phyloP scores from a whole-genome alignment of 371 early-diverging fungal species.

The Mortierella sp. region DNA sequence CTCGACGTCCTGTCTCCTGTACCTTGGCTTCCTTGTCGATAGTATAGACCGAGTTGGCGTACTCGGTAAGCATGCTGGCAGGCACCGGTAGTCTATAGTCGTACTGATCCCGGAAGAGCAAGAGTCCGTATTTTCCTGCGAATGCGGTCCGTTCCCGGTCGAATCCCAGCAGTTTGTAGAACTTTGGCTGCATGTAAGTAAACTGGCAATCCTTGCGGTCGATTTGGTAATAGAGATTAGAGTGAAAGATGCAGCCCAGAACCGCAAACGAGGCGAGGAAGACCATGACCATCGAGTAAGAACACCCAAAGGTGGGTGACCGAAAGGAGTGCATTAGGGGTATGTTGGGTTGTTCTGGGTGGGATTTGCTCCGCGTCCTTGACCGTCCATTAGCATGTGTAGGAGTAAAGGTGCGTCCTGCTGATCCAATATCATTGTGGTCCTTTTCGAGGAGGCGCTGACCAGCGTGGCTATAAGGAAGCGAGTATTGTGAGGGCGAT shows the following conservation, averaged over 20 bases:
- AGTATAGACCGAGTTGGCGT: conserved; percentile 28
- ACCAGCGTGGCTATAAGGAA: conserved; percentile 36
- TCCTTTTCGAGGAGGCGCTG: conserved; percentile 22
- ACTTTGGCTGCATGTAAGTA: conserved; percentile 88
- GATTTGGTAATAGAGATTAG: conserved; percentile 72
- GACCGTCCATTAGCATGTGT: conserved; percentile 23
- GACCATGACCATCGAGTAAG: conserved; percentile 34
- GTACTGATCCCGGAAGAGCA: conserved; percentile 86
- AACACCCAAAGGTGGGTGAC: conserved; percentile 47
- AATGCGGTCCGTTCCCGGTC: conserved; percentile 82
- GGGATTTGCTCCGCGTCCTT: conserved; percentile 52
- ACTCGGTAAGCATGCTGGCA: conserved; percentile 36
- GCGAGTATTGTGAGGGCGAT: conserved; percentile 42
- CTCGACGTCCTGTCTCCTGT: neutral
- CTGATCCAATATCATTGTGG: conserved; percentile 8
- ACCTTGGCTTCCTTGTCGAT: conserved; percentile 54
- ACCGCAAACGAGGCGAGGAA: conserved; percentile 34
- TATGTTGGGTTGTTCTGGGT: conserved; percentile 38
- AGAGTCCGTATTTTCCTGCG: conserved; percentile 85
- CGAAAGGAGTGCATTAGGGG: conserved; percentile 33
- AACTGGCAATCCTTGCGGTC: conserved; percentile 80
- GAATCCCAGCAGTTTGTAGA: conserved; percentile 75
- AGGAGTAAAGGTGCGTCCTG: conserved; percentile 12
- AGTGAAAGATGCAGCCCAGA: conserved; percentile 59
- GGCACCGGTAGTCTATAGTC: conserved; percentile 60